These are phyloP conservation scores for Verticillium tricorpus DNA, from an alignment of 2,329 filamentous ascomycete genomes.

Conservation along the genomic window DNA sequence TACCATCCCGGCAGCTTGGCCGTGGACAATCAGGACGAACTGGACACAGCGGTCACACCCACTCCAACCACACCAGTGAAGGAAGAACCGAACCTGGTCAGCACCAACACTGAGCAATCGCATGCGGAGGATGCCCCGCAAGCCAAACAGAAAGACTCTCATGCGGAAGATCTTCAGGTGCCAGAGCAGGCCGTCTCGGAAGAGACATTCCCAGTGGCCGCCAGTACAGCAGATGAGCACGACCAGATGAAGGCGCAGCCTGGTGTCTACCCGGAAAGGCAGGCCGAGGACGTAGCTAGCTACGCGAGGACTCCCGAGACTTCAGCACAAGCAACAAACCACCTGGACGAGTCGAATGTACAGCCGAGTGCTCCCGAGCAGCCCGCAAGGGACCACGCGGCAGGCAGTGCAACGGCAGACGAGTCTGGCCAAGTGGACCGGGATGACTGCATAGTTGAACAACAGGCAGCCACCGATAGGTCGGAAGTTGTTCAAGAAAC, in stretches of 20 bases:
- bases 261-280: neutral
- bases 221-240: neutral
- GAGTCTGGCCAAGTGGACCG: neutral
- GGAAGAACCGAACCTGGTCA: neutral
- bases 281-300: neutral
- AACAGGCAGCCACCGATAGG: neutral
- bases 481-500: neutral
- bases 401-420: neutral
- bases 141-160: neutral
- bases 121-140: neutral
- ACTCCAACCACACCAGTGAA: neutral
- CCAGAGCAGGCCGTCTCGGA: neutral
- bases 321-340: neutral
- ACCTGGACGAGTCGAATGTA: neutral
- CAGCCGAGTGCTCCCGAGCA: neutral
- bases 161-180: neutral
- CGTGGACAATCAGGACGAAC: constrained; percentile 1
- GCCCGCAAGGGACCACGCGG: neutral
- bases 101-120: neutral
- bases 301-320: neutral
- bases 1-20: neutral
- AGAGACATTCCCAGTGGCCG: neutral
- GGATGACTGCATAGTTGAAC: neutral
- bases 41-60: neutral
- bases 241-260: neutral